Base-by-base conservation (phyloP, 441 rosid genomes). In the Mallotus japonicus region DNA sequence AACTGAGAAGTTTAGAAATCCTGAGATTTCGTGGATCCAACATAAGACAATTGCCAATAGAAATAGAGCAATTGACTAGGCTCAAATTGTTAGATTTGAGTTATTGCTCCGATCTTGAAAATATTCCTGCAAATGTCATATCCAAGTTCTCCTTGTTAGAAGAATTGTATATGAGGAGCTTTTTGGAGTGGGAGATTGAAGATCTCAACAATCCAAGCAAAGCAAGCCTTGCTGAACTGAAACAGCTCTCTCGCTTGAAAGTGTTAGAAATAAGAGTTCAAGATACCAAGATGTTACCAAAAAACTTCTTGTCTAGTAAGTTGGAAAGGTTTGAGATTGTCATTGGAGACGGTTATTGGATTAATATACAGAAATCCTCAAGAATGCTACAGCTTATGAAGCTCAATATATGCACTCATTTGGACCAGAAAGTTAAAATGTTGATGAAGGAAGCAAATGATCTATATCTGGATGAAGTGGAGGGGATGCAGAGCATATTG, bases 1-100 rank as follows among this genome's bases (percentile, higher is more conserved):
- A 66, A 20, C 70, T 83, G 46, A 76, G 65, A 73, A 76, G 74
- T 4, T 59, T 85, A 1, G 77, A 80, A 67, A 49, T 83, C 6
- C 83, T 86, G 14, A 79, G 81, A 63, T 62, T 81, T 19, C 0
- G 0, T 0, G 59, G 56, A 6, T 86, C 85, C 46, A 1, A 22
- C 0, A 67, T 79, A 3, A n/a, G 24, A 4, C 20, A 71, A n/a
- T 15, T 82, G 50, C 74, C 83, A 0, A 13, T 15, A 57, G 83
- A 75, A 34, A 61, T 82, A 5, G 77, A 73, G 49, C 50, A 77
- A 8, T 15, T 85, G 73, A 66, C 66, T 55, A 40, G 51, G 57
- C 71, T 85, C 17, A 75, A 53, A 55, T 14, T 67, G 15, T 62
- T 79, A n/a, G 82, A 81, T 69, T 63, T 83, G 75, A 74, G 24